Evolutionary conservation across 2,329 filamentous ascomycete genomes (phyloP), one percentile per base, ranked within the genome.

Genomic region (Graphilbum sp.): DNA sequence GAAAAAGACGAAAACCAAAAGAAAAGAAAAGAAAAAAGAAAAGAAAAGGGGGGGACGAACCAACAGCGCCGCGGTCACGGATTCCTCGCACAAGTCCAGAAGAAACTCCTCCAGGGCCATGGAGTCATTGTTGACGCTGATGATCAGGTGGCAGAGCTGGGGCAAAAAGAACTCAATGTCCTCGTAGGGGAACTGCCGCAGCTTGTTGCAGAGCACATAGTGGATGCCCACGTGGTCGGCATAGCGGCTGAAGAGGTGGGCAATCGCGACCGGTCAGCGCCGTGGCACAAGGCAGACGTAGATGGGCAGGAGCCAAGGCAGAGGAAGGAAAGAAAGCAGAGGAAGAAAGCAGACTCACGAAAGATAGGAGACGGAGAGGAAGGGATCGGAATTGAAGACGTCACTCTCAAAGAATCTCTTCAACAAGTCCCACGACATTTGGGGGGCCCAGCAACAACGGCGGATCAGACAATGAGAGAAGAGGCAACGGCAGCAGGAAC

Each of bases 121-220:
- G 48, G 82, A 88, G 65, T 90, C 84, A 60, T 88, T 90, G 64
- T 88, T 76, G 56, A 88, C 73, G 59, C 80, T 87, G 53, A 90
- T 81, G 60, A 87, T 76, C 46, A 90, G 75, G 62, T 90, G 84
- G 56, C 83, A 90, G 65, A 90, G 65, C 64, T 85, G 80, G 45
- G 83, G 83, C 36, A 90, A 70, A 66, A 88, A 90, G 75, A 90
- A 90, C 61, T 90, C 84, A 55, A 90, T 87, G 60, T 90, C 82
- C 64, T 86, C 80, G 62, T 88, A 90, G 46, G 79, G 80, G 55
- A 90, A 90, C 59, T 84, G 80, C 54, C 84, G 81, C 54, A 90
- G 69, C 71, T 90, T 90, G 52, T 79, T 80, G 66, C 84, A 88
- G 45, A 90, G 73, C 45, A 86, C 81, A 66, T 88, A 85, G 61